phyloP scores from a whole-genome alignment of 2,329 filamentous ascomycete genomes.

The Diaporthe amygdali region DNA sequence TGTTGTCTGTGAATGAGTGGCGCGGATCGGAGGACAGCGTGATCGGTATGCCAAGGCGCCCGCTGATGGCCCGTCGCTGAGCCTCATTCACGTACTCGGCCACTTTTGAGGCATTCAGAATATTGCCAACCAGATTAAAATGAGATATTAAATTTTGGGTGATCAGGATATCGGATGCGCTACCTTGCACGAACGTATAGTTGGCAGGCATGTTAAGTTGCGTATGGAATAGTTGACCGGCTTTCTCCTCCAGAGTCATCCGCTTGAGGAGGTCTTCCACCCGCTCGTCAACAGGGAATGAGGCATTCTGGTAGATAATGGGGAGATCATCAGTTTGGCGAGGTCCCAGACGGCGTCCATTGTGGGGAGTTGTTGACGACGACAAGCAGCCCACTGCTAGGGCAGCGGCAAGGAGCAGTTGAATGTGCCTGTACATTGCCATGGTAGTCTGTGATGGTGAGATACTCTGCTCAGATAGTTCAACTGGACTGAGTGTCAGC shows the following conservation, averaged over 20 bases:
- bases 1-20: conserved; percentile 48
- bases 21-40: conserved; percentile 54
- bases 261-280: conserved; percentile 12
- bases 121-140: conserved; percentile 27
- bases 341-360: not conserved
- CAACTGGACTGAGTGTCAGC: not conserved
- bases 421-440: not conserved
- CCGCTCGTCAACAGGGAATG: not conserved
- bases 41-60: conserved; percentile 52
- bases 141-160: conserved; percentile 22
- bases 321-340: not conserved
- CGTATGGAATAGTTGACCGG: conserved; percentile 9
- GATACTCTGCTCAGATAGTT: not conserved
- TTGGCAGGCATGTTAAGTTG: not conserved
- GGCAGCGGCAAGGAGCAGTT: not conserved
- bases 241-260: conserved; percentile 15
- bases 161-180: not conserved
- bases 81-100: conserved; percentile 47
- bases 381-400: not conserved
- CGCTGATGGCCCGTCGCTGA: conserved; percentile 46
- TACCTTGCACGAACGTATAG: not conserved
- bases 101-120: conserved; percentile 35
- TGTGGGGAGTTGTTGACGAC: not conserved
- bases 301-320: conserved; percentile 1
- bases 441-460: not conserved